These are phyloP conservation scores for Monosporascus sp. DNA, from an alignment of 2,329 filamentous ascomycete species.

Conservation along the genomic window DNA sequence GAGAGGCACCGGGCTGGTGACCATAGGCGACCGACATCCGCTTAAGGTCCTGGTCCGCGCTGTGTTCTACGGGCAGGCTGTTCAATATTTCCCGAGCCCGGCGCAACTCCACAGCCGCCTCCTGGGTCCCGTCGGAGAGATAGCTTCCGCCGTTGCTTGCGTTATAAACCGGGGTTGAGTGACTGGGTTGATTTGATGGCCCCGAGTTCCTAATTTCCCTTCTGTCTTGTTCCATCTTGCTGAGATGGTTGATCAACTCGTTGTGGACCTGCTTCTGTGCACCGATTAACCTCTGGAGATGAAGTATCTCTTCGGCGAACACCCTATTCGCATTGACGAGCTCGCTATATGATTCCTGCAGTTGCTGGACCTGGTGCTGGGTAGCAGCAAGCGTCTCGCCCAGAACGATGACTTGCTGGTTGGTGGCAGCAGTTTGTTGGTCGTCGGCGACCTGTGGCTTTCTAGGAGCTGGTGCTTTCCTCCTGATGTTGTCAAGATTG, in stretches of 20 bases:
- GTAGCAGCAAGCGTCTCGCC: conserved; percentile 85
- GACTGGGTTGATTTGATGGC: conserved; percentile 27
- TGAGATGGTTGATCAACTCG: conserved; percentile 52
- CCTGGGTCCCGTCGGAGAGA: conserved; percentile 40
- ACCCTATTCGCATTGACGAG: conserved; percentile 59
- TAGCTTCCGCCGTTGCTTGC: conserved; percentile 31
- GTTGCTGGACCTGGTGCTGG: conserved; percentile 82
- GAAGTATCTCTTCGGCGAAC: conserved; percentile 56
- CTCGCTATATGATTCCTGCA: conserved; percentile 81
- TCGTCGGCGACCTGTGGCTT: conserved; percentile 66
- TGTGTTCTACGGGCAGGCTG: conserved; percentile 44
- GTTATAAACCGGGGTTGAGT: conserved; percentile 35
- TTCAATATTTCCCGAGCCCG: conserved; percentile 52
- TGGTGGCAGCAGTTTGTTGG: conserved; percentile 62
- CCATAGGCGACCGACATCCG: conserved; percentile 43
- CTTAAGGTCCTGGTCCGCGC: conserved; percentile 50
- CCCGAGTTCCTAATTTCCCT: conserved; percentile 33
- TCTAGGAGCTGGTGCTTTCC: conserved; percentile 87
- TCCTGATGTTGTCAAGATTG: conserved; percentile 89
- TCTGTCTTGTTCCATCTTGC: conserved; percentile 41
- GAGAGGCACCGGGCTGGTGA: conserved; percentile 45
- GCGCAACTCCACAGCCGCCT: conserved; percentile 45
- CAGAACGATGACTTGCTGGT: conserved; percentile 83
- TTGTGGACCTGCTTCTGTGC: conserved; percentile 52
- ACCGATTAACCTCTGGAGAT: conserved; percentile 55